These are phyloP conservation scores for Solanum corneliomulleri DNA, from an alignment of 257 asterid genomes.

Conservation along the genomic window DNA sequence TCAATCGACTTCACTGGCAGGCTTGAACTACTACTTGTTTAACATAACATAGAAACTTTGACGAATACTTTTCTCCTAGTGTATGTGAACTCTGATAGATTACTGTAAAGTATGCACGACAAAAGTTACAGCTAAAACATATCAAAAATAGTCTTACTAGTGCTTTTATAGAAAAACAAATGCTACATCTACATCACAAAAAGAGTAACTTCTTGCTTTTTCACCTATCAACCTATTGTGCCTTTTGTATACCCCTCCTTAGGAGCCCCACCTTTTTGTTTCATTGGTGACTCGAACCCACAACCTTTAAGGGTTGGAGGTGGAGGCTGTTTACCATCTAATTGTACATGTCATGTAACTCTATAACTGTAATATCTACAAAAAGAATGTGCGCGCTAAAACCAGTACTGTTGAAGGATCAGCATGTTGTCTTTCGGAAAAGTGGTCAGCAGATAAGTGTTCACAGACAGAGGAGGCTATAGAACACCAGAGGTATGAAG, in stretches of 20 bases:
- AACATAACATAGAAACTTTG: not conserved
- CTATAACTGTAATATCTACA: conserved; percentile 23
- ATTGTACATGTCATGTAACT: conserved; percentile 2
- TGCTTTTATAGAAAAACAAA: not conserved
- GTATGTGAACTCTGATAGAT: not conserved
- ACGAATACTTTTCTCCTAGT: not conserved
- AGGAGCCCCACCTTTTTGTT: not conserved
- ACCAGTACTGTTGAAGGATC: not conserved
- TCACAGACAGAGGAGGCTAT: conserved; percentile 80
- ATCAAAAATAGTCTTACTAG: not conserved
- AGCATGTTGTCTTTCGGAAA: not conserved
- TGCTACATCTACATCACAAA: not conserved
- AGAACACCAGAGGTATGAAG: conserved; percentile 91
- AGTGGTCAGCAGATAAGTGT: not conserved
- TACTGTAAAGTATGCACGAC: not conserved
- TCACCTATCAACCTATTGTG: not conserved
- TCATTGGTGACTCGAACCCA: not conserved
- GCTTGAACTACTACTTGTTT: not conserved
- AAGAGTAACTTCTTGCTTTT: not conserved
- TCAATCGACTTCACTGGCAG: not conserved
- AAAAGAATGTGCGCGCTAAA: not conserved
- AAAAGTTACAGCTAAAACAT: not conserved
- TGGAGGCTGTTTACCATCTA: not conserved
- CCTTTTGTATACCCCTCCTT: not conserved
- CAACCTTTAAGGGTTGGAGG: not conserved